Evolutionary conservation across 2,329 filamentous ascomycete species (phyloP).

Genomic region (Emmonsiellopsis sp.): DNA sequence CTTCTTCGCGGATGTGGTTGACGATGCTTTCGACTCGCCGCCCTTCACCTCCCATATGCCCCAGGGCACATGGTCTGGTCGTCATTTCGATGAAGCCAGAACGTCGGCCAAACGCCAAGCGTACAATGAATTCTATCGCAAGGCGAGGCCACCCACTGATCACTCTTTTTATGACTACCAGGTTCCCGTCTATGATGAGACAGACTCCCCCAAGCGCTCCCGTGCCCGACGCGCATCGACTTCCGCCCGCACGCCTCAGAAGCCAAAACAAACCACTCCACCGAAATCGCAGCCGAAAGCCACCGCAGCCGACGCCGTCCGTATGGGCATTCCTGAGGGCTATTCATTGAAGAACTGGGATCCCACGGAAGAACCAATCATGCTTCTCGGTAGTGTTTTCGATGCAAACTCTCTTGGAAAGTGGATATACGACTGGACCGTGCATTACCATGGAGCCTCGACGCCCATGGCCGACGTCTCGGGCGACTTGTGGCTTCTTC

Average conservation of each 20-base stretch:
- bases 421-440: constrained; percentile 99
- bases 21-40: constrained; percentile 43
- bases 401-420: constrained; percentile 96
- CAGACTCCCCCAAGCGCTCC: constrained; percentile 36
- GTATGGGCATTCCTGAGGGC: constrained; percentile 66
- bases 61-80: constrained; percentile 1
- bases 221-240: constrained; percentile 47
- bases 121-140: constrained; percentile 24
- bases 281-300: constrained; percentile 40
- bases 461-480: constrained; percentile 84
- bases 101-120: constrained; percentile 1
- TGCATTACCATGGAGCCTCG: constrained; percentile 72
- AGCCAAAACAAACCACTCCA: constrained; percentile 30
- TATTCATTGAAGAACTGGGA: constrained; percentile 99
- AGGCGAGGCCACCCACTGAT: constrained; percentile 38
- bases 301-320: constrained; percentile 55
- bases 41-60: constrained; percentile 4
- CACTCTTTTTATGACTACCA: constrained; percentile 44
- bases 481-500: constrained; percentile 86
- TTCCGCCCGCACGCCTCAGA: constrained; percentile 34
- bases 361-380: constrained; percentile 83
- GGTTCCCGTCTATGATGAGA: constrained; percentile 48
- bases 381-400: constrained; percentile 89
- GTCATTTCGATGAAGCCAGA: constrained; percentile 4
- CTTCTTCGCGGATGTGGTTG: constrained; percentile 48